These are phyloP conservation scores for Eucalyptus melliodora DNA, from an alignment of 345 rosid species.

Conservation along the genomic window DNA sequence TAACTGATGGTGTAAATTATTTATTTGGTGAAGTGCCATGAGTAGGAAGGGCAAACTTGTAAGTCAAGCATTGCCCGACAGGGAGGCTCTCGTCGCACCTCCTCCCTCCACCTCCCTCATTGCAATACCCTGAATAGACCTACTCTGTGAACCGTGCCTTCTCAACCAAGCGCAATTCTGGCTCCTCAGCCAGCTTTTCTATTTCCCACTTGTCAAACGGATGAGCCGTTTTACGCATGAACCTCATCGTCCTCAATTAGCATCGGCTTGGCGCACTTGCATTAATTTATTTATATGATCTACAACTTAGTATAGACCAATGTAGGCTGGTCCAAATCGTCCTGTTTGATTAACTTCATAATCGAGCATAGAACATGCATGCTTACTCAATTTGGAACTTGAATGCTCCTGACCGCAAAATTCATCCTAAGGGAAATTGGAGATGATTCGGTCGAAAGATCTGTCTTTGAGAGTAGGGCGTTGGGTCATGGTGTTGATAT, in stretches of 20 bases:
- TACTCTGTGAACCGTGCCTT: not conserved
- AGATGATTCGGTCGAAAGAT: slow-evolving; percentile 7
- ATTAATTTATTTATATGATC: not conserved
- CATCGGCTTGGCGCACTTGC: slow-evolving; percentile 19
- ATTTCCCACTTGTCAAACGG: slow-evolving; percentile 38
- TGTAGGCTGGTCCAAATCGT: not conserved
- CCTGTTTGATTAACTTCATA: not conserved
- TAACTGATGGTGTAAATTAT: not conserved
- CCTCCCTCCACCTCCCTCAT: not conserved
- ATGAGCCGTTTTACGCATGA: slow-evolving; percentile 27
- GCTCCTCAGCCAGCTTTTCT: slow-evolving; percentile 8
- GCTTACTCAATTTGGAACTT: not conserved
- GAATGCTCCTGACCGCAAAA: not conserved
- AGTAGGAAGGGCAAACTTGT: not conserved
- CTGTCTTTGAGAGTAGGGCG: not conserved
- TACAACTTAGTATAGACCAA: not conserved
- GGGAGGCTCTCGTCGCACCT: not conserved
- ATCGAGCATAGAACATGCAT: not conserved
- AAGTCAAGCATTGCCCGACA: not conserved
- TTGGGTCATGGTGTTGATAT: slow-evolving; percentile 3
- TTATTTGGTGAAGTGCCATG: not conserved
- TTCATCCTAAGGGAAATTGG: slow-evolving; percentile 20
- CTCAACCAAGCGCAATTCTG: not conserved
- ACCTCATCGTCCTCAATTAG: slow-evolving; percentile 31
- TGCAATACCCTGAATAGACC: slow-evolving; percentile 28